A percentile compares a stretch with the other conserved stretches of the same genome.
Conservation (phyloP, 1,284 basidiomycete species). For the Ceratobasidium sp. region DNA sequence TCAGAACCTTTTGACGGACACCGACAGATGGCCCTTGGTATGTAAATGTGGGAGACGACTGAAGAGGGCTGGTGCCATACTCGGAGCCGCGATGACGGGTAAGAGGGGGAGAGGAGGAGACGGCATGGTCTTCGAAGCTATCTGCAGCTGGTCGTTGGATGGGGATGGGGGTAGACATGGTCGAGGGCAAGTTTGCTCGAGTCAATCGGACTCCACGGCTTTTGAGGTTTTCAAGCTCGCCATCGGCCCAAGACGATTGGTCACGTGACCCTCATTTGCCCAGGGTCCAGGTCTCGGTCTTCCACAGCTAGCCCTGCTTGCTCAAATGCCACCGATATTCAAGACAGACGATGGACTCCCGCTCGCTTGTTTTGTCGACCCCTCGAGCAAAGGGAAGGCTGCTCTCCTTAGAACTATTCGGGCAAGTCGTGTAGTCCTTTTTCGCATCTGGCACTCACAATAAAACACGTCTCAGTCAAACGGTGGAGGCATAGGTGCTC, state of each 20-base stretch:
- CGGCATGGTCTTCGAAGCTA: constrained; percentile 14
- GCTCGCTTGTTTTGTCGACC: constrained; percentile 22
- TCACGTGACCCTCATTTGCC: constrained; percentile 24
- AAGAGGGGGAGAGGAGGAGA: constrained; percentile 28
- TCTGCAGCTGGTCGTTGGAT: constrained; percentile 9
- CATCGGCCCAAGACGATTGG: neutral
- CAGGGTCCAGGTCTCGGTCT: neutral
- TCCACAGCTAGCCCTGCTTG: neutral
- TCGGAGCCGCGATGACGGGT: constrained; percentile 16
- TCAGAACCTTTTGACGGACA: constrained; percentile 62
- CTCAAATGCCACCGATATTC: constrained; percentile 35
- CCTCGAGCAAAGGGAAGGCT: neutral
- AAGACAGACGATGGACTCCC: constrained; percentile 22
- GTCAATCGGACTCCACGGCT: constrained; percentile 42
- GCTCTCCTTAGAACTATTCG: constrained; percentile 15
- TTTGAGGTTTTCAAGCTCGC: constrained; percentile 41
- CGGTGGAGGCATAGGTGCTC: constrained; percentile 15
- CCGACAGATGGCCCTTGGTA: neutral
- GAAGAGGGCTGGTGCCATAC: constrained; percentile 28
- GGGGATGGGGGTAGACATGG: constrained; percentile 37
- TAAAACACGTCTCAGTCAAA: constrained; percentile 8
- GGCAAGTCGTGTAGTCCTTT: constrained; percentile 7
- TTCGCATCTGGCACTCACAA: neutral
- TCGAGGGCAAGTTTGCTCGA: constrained; percentile 22
- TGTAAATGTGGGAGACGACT: constrained; percentile 29